Evolutionary conservation across 1,284 basidiomycete species (phyloP), one percentile per base, ranked within the genome.

Genomic region (Microstroma glucosiphilum): DNA sequence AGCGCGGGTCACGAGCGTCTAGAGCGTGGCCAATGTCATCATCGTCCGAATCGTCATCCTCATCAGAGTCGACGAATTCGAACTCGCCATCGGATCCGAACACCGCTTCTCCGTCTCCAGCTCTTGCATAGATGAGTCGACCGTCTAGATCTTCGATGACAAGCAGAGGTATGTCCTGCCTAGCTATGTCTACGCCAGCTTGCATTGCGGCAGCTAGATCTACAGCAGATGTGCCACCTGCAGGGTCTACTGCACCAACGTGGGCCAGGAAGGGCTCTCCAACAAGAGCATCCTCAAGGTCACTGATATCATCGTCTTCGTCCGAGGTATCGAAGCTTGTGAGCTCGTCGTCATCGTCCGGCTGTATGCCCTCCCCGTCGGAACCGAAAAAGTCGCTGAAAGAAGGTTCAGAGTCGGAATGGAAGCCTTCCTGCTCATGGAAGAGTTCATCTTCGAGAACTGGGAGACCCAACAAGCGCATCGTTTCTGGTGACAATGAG

Each of bases 81-180:
- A 79, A 79, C 53, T 79, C 77, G 26, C 77, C 77, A 53, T 79
- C 77, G 1, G 77, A 79, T 48, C 77, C 77, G 55, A 79, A 79
- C 12, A 79, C 77, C 6, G 77, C 77, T 64, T 79, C 77, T 13
- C 77, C 77, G 40, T 77, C 76, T 21, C 75, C 73, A 11, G 77
- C 77, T 30, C 77, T 66, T 3, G 77, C 77, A 46, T 78, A 78
- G 57, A 79, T 77, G 40, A 79, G 69, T 9, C 77, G 70, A 6
- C 77, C 77, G 58, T 79, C 77, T 21, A 78, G 70, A 48, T 79
- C 77, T 56, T 79, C 77, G 57, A 79, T 78, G 48, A 79, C 75
- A 19, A 79, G 68, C 40, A 79, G 60, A 0, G 76, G 76, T 56
- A 78, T 69, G 37, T 75, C 75, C 30, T 65, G 69, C 17, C 30